A percentile compares a stretch with the other conserved stretches of the same genome.
phyloP scores from a whole-genome alignment of 441 rosid species.

The Populus hybrid region DNA sequence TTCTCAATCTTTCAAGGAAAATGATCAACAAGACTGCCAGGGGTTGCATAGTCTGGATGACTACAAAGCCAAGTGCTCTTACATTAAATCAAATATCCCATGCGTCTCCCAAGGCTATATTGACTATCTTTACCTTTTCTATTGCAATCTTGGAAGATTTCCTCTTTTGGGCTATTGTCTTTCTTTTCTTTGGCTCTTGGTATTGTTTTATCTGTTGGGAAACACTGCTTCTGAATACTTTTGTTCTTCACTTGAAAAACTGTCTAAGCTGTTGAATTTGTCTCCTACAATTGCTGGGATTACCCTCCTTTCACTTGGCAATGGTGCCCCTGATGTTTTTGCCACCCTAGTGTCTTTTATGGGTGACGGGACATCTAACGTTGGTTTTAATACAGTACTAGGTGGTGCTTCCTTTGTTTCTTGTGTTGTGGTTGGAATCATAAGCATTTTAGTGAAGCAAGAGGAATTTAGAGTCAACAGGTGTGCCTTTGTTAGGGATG shows the following conservation, averaged over 20 bases:
- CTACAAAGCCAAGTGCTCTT: constrained; percentile 43
- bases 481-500: constrained; percentile 66
- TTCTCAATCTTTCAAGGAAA: background rate
- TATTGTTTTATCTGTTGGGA: constrained; percentile 74
- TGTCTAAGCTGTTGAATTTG: constrained; percentile 57
- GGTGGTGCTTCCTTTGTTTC: constrained; percentile 77
- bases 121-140: constrained; percentile 57
- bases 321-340: constrained; percentile 87
- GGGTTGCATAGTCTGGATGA: constrained; percentile 31
- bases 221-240: constrained; percentile 88
- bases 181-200: constrained; percentile 60
- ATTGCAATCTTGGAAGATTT: constrained; percentile 53
- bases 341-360: constrained; percentile 67
- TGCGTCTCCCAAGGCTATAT: constrained; percentile 69
- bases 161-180: constrained; percentile 49
- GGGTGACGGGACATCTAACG: constrained; percentile 51
- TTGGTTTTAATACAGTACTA: constrained; percentile 66
- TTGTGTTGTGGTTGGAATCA: constrained; percentile 68
- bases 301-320: constrained; percentile 84
- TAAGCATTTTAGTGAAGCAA: constrained; percentile 43
- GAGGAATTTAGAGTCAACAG: constrained; percentile 42
- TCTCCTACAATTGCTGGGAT: constrained; percentile 83
- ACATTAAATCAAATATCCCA: constrained; percentile 40
- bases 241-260: constrained; percentile 66
- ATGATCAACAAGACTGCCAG: constrained; percentile 29